Base-by-base conservation (phyloP, 306 rosid species). In the Trifolium subterraneum region DNA sequence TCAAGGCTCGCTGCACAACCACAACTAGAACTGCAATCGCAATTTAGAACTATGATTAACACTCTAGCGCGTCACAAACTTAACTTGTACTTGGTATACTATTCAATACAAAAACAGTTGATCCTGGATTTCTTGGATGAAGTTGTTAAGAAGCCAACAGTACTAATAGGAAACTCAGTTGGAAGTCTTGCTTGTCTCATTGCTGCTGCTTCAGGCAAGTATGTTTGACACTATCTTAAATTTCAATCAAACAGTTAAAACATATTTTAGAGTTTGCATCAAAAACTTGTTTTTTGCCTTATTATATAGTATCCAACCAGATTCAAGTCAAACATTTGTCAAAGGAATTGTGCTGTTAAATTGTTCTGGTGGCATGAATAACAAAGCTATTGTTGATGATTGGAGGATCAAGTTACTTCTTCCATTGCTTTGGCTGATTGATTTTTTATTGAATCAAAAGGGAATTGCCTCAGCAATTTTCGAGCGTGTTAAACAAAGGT, bases 281-380 rank as follows among this genome's bases (percentile, higher is more conserved):
- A 29, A 25, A 76, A 70, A 45, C 63, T 31, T 65, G 13, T 68
- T 6, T 79, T 63, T 78, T 44, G 64, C 65, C 73, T 75, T 54
- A 72, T 76, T 29, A 45, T 82, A 36, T 79, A 64, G 79, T 68
- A 51, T 83, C 42, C 84, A 47, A 86, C 10, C 78, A 88, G 98
- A 89, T 80, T 83, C 96, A 78, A 85, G 78, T 36, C 80, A 79
- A 67, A 79, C 78, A 42, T 82, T 81, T 25, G 96, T 93, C 59
- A 86, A 82, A 81, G 98, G 92, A 56, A 82, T 89, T 50, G 97
- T 88, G 71, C 87, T 93, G 60, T 74, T 93, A 42, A 93, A 93
- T 68, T 91, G 98, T 73, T 84, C 97, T 8, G 98, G 98, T 70
- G 97, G 98, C 55, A 93, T 93, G 98, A 93, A 93, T 80, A 93